A percentile compares a stretch with the other conserved stretches of the same genome.
Evolutionary conservation across 805 yeast genomes (phyloP).

Genomic region (Myxozyma kluyveri): DNA sequence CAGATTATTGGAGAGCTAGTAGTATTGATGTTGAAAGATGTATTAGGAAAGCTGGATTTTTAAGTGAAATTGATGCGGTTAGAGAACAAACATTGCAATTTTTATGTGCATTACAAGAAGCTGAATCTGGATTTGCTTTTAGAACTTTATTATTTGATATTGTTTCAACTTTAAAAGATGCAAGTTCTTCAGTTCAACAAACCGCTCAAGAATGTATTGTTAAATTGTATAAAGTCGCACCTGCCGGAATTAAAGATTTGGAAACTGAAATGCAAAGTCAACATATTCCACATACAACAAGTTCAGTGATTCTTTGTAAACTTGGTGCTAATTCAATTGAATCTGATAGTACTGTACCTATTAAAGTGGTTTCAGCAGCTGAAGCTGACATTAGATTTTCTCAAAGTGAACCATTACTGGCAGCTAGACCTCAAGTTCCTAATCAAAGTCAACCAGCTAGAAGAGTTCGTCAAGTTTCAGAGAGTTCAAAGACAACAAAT

Average conservation of each 20-base stretch:
- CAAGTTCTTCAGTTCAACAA: constrained; percentile 28
- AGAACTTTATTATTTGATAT: constrained; percentile 38
- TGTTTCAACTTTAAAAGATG: constrained; percentile 35
- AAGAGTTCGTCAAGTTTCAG: no score
- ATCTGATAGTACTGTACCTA: neutral
- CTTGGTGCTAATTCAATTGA: neutral
- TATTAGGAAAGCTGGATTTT: constrained; percentile 37
- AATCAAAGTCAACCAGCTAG: no score
- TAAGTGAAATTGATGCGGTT: constrained; percentile 30
- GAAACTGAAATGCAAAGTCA: constrained; percentile 2
- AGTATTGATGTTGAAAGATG: constrained; percentile 38
- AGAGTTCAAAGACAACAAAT: no score
- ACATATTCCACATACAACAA: neutral
- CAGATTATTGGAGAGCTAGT: constrained; percentile 42
- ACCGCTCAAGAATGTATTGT: constrained; percentile 38
- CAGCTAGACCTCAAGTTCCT: no score
- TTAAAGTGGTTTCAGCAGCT: no score
- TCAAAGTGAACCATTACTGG: no score
- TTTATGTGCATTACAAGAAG: constrained; percentile 32
- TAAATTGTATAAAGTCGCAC: constrained; percentile 34
- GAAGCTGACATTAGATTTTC: no score
- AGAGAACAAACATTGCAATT: constrained; percentile 33
- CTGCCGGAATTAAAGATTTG: neutral
- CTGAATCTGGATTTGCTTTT: constrained; percentile 35
- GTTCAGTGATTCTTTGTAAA: neutral